Evolutionary conservation across 306 rosid genomes (phyloP).

Genomic region (Cucurbita ficifolia): DNA sequence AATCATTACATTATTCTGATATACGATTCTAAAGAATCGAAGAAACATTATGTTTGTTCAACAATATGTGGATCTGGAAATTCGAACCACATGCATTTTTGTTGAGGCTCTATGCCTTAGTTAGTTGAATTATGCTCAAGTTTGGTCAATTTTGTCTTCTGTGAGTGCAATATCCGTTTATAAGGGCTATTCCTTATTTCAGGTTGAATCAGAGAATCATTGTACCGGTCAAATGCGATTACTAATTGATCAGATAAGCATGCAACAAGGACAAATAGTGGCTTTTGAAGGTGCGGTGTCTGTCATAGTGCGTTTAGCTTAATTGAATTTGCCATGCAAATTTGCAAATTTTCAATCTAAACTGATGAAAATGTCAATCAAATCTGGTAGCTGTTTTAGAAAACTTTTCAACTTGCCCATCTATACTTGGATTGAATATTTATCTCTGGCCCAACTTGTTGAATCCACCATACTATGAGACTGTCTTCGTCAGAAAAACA

Average conservation of each 20-base stretch:
- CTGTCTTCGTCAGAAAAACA: not conserved
- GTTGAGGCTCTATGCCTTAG: not conserved
- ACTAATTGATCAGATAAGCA: constrained; percentile 74
- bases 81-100: not conserved
- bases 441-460: not conserved
- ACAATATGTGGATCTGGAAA: not conserved
- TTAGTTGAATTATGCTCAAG: not conserved
- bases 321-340: not conserved
- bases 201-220: constrained; percentile 72
- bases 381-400: not conserved
- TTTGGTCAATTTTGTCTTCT: too few species aligned
- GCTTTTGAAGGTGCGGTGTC: constrained; percentile 46
- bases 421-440: not conserved
- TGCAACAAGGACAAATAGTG: constrained; percentile 72
- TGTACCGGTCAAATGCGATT: constrained; percentile 64
- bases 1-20: not conserved
- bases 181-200: constrained; percentile 9
- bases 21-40: not conserved
- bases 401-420: not conserved
- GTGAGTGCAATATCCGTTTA: not conserved
- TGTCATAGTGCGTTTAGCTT: not conserved
- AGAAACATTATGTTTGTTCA: not conserved
- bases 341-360: not conserved
- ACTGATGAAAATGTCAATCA: not conserved
- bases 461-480: not conserved